Conservation (phyloP, 371 early-diverging fungal genomes). For the Mortierella sp. region DNA sequence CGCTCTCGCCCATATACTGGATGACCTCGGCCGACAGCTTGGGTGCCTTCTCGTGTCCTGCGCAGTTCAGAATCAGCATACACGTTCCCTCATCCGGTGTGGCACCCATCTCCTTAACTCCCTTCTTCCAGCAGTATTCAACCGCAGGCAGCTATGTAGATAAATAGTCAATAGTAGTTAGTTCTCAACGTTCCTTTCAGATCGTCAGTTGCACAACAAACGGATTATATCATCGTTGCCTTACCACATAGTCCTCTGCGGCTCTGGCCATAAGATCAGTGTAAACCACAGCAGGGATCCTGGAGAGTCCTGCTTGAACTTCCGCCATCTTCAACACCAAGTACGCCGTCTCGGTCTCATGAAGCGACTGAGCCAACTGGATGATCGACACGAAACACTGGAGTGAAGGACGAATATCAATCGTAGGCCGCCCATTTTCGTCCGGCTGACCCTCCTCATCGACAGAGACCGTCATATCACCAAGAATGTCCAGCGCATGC, state of each 20-base stretch:
- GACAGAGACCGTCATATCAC: slow-evolving; percentile 60
- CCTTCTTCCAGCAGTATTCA: slow-evolving; percentile 67
- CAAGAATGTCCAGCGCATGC: slow-evolving; percentile 63
- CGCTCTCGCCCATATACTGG: slow-evolving; percentile 65
- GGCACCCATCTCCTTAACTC: slow-evolving; percentile 53
- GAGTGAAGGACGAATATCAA: slow-evolving; percentile 57
- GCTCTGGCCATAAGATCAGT: slow-evolving; percentile 64
- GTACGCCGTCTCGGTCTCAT: slow-evolving; percentile 61
- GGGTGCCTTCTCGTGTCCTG: slow-evolving; percentile 70
- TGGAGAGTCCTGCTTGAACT: slow-evolving; percentile 55
- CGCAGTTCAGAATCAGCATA: slow-evolving; percentile 69
- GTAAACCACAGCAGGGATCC: slow-evolving; percentile 61
- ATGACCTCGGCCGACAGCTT: slow-evolving; percentile 72
- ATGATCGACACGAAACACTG: slow-evolving; percentile 59
- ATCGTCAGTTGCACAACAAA: not conserved
- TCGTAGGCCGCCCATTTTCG: slow-evolving; percentile 43
- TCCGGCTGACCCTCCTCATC: slow-evolving; percentile 55
- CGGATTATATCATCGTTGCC: slow-evolving; percentile 7
- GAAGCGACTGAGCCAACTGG: slow-evolving; percentile 55
- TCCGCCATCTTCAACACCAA: slow-evolving; percentile 67
- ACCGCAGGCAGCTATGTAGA: slow-evolving; percentile 61
- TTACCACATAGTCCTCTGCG: slow-evolving; percentile 61
- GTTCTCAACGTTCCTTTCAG: not conserved
- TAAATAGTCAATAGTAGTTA: not conserved
- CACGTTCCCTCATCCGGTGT: slow-evolving; percentile 78